Evolutionary conservation across 345 rosid genomes (phyloP), one percentile per base, ranked within the genome.

Genomic region (Corchorus olitorius): DNA sequence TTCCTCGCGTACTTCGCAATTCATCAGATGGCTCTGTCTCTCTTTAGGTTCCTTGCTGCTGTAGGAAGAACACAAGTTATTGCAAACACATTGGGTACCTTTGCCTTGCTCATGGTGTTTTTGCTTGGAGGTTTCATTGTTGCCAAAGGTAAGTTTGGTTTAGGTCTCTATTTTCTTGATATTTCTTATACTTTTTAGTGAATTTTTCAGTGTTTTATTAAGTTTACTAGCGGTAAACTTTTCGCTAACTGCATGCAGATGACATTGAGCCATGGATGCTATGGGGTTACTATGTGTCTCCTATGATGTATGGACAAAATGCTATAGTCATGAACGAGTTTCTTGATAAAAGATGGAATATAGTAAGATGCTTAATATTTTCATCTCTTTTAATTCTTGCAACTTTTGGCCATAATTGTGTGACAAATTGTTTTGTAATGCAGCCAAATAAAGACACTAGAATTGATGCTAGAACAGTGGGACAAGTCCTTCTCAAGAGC

Each of bases 211-310:
- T 11, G n/a, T 50, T 50, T 16, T 5, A 43, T 65, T 43, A 10
- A 12, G 14, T 8, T 39, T 22, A 64, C 17, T 20, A 6, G n/a
- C 17, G 72, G 56, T 67, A 67, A 67, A 54, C 55, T 10, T 45
- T 66, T 46, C 8, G 14, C 3, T 27, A 13, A 68, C 63, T 37
- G 56, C 87, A 90, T 37, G 52, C 87, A 90, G 94, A 83, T 56
- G 69, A 87, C 35, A 73, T 90, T n/a, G 85, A 83, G 73, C 77
- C 83, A 70, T 90, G 94, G 92, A 87, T 89, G 92, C 77, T 77
- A 61, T 88, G 91, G 94, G 92, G 82, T 67, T 88, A 79, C 78
- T 90, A 91, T 90, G 0, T 67, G 15, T 90, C 94, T 15, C 91
- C 92, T 33, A 6, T 90, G 84, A 88, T 86, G 90, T 90, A 90